Evolutionary conservation across 768 basidiomycete species (phyloP), one percentile per base, ranked within the genome.

Genomic region (Amyloporia xantha): DNA sequence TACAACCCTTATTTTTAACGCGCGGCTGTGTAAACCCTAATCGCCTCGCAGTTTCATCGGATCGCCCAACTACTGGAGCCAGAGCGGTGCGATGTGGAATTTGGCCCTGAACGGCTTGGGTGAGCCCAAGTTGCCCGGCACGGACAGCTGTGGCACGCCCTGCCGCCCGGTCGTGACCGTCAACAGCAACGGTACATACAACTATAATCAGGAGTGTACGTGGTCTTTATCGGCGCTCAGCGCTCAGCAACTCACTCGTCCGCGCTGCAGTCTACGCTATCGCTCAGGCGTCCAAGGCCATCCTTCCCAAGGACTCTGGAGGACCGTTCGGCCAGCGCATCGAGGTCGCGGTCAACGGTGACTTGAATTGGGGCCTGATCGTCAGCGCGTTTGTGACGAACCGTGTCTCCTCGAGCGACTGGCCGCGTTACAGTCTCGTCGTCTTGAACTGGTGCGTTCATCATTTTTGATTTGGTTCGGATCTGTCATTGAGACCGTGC

Each of bases 271-370:
- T 83, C 65, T 87, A 84, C 53, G 65, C 78, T 0, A 81, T 87
- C 77, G 84, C 83, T 1, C 84, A 87, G 49, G 81, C 80, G 2
- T 84, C 82, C 28, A 85, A 85, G 61, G 86, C 84, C 2, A 75
- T 84, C 49, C 69, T 83, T 23, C 86, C 86, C 0, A 77, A 79
- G 46, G 86, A 90, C 49, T 56, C 59, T 1, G 79, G 77, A 1
- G 86, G 87, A 1, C 81, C 84, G 0, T 86, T 73, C 56, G 86
- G 79, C 10, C 71, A 84, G 55, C 76, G 87, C 17, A 79, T 88
- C 37, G 81, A 76, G 2, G 78, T 82, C 17, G 71, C 72, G 25
- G 77, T 88, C 2, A 74, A 72, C 10, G 86, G 86, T 1, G 64
- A 56, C 6, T 66, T 78, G 13, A 67, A 60, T 51, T 81, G 77